These are phyloP conservation scores for Phytophthora rubi DNA, from an alignment of 352 stramenopile species.

Conservation along the genomic window DNA sequence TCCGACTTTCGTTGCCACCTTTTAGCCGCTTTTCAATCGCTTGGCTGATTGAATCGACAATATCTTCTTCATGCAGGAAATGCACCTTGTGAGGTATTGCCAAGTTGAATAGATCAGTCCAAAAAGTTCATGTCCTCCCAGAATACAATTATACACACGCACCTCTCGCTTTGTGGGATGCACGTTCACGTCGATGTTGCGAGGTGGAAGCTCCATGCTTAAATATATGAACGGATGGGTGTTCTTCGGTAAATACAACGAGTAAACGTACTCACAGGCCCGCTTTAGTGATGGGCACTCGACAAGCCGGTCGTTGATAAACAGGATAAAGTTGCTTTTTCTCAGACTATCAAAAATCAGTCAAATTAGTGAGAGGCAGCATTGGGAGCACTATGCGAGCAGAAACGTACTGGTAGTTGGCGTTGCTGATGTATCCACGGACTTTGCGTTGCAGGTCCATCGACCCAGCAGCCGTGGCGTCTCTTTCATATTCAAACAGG, in stretches of 20 bases:
- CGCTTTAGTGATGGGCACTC: conserved; percentile 92
- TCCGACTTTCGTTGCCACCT: conserved; percentile 90
- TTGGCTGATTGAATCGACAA: conserved; percentile 85
- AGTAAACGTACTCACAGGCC: conserved; percentile 95
- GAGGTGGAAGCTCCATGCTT: conserved; percentile 92
- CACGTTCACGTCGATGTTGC: conserved; percentile 99
- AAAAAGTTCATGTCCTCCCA: not conserved
- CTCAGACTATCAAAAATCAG: conserved; percentile 53
- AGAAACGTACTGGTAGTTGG: conserved; percentile 85
- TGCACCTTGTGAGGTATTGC: conserved; percentile 77
- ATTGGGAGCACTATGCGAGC: not conserved
- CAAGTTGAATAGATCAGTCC: not conserved
- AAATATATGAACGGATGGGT: conserved; percentile 98
- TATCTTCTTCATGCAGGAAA: conserved; percentile 95
- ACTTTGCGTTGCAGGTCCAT: conserved; percentile 51
- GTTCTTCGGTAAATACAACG: conserved; percentile 93
- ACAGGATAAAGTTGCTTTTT: conserved; percentile 93
- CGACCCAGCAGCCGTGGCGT: conserved; percentile 35
- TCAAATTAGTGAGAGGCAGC: not conserved
- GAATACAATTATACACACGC: not conserved
- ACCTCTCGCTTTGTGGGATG: conserved; percentile 98
- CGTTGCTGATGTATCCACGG: conserved; percentile 80
- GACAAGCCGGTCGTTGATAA: conserved; percentile 98
- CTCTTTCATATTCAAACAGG: conserved; percentile 49
- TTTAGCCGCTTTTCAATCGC: conserved; percentile 84